Base-by-base conservation (phyloP, 2,329 filamentous ascomycete genomes). In the Epichloe glyceriae region DNA sequence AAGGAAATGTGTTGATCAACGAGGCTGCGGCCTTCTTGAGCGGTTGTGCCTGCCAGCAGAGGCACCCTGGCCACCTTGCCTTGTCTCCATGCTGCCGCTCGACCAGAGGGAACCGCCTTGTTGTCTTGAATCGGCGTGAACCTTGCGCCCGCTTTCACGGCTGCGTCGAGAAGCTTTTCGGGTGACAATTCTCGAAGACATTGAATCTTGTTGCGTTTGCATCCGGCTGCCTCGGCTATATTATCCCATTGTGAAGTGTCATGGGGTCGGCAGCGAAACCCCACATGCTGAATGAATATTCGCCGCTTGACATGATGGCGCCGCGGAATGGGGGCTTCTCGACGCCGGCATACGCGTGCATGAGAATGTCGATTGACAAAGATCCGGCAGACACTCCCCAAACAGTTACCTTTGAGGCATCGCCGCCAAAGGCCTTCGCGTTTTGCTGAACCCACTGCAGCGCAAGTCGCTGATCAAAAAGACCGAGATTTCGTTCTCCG, bases 401-500 rank as follows among this genome's bases (percentile, higher is more conserved):
- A 39, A 60, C 56, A 1, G 60, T 60, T 1, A 62, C 54, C 19
- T 61, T 60, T 20, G 5, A 38, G 2, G 61, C 54, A 15, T 63
- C 55, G 10, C 55, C 59, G 5, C 61, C 61, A 49, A 63, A 65
- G 6, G 56, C 58, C 5, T 20, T 51, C 6, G 61, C 58, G 33
- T 63, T 62, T 8, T 52, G 43, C 8, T 60, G 57, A 2, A 62
- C 53, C 57, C 60, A 64, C 40, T 57, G 52, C n/a, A 63, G 52
- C 0, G 61, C 61, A 8, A 62, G 52, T 3, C 53, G 58, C 30
- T 64, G 58, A 43, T 64, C 60, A n/a, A 61, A 54, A 0, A 63
- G 26, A 4, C 61, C 58, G 8, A 64, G 54, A 34, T 63, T 65
- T 6, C 51, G 67, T 1, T 71, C 64, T 20, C 65, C 61, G 0